Percentiles rank a stretch among this genome's conserved stretches.
Evolutionary conservation across 2,329 filamentous ascomycete genomes (phyloP).

Genomic region (Lithohypha guttulata): DNA sequence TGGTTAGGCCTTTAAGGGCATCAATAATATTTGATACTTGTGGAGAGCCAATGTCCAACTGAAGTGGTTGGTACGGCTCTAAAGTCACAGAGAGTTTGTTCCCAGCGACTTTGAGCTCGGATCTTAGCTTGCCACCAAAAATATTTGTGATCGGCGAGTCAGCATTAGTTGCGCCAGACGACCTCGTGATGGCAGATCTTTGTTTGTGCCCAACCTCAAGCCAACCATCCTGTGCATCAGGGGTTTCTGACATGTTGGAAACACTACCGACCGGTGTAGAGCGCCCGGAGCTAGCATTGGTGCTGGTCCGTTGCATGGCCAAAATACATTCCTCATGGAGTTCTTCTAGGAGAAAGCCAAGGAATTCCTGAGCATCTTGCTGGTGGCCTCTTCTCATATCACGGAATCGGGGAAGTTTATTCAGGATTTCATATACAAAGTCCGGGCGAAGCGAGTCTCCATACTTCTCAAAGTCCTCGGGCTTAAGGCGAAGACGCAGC

Average conservation of each 20-base stretch:
- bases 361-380: constrained; percentile 94
- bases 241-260: constrained; percentile 35
- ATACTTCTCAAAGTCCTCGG: constrained; percentile 75
- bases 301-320: constrained; percentile 51
- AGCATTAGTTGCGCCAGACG: constrained; percentile 60
- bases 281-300: constrained; percentile 33
- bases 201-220: constrained; percentile 90
- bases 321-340: constrained; percentile 84
- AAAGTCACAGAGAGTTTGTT: constrained; percentile 83
- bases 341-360: constrained; percentile 84
- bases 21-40: constrained; percentile 86
- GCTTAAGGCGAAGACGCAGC: constrained; percentile 63
- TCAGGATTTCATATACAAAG: constrained; percentile 89
- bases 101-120: constrained; percentile 76
- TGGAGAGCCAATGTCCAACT: constrained; percentile 82
- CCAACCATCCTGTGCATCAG: constrained; percentile 58
- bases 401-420: constrained; percentile 73
- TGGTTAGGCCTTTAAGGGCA: constrained; percentile 73
- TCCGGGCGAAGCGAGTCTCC: constrained; percentile 87
- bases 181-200: constrained; percentile 72
- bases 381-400: constrained; percentile 93
- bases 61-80: constrained; percentile 87
- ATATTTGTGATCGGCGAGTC: constrained; percentile 87
- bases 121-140: constrained; percentile 82
- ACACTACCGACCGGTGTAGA: constrained; percentile 33